Evolutionary conservation across 2,329 filamentous ascomycete genomes (phyloP).

Genomic region (Coleophoma crateriformis): DNA sequence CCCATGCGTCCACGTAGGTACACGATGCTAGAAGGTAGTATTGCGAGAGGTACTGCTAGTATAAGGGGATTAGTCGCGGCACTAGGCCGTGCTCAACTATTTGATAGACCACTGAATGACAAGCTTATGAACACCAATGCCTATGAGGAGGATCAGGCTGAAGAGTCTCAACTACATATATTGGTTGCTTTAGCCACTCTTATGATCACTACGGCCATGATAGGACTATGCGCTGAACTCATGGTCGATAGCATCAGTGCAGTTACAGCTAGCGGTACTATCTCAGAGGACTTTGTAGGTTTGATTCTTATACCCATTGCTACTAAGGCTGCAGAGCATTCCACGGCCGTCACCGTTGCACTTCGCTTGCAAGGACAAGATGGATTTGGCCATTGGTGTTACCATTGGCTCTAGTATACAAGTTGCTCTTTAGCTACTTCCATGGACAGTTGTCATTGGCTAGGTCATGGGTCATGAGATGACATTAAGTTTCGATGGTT

Average conservation of each 20-base stretch:
- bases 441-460: constrained; percentile 72
- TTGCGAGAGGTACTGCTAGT: constrained; percentile 22
- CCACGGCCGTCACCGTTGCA: constrained; percentile 77
- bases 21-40: constrained; percentile 23
- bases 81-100: constrained; percentile 17
- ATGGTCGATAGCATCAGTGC: constrained; percentile 70
- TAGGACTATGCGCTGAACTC: constrained; percentile 72
- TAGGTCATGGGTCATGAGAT: constrained; percentile 67
- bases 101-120: constrained; percentile 18
- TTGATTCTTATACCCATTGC: constrained; percentile 77
- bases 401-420: constrained; percentile 80
- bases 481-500: constrained; percentile 68
- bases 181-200: constrained; percentile 69
- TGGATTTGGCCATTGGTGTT: constrained; percentile 72
- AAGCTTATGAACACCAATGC: constrained; percentile 35
- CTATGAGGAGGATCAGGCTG: constrained; percentile 44
- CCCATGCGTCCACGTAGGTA: constrained; percentile 48
- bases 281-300: constrained; percentile 77
- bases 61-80: constrained; percentile 24
- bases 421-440: constrained; percentile 76
- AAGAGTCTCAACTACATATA: constrained; percentile 70
- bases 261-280: constrained; percentile 62
- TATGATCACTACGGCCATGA: constrained; percentile 62
- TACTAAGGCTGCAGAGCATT: constrained; percentile 76
- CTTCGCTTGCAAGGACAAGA: constrained; percentile 70